A percentile compares a stretch with the other conserved stretches of the same genome.
phyloP scores from a whole-genome alignment of 441 rosid species.

The Caryocar brasiliense region DNA sequence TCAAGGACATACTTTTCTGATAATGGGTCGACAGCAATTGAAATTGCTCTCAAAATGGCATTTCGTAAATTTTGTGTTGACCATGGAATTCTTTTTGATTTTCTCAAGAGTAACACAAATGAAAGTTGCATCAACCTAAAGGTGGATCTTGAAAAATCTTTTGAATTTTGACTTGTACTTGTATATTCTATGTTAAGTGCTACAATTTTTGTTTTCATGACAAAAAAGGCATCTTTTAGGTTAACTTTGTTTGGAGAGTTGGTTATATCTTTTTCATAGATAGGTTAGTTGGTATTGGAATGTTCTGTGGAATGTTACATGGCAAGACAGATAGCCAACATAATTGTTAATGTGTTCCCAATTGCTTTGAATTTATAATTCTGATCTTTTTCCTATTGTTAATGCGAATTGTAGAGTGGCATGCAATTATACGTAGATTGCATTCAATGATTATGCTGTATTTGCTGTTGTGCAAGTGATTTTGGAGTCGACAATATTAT shows the following conservation, averaged over 20 bases:
- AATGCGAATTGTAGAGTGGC: too few species aligned
- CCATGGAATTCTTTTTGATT: constrained; percentile 30
- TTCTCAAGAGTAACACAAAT: constrained; percentile 15
- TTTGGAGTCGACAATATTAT: too few species aligned
- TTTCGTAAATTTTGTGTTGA: constrained; percentile 69
- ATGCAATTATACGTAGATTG: too few species aligned
- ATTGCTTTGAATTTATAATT: too few species aligned
- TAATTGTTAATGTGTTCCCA: background rate
- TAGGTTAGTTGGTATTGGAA: too few species aligned
- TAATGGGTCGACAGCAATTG: constrained; percentile 90
- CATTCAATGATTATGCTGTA: too few species aligned
- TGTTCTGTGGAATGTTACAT: too few species aligned
- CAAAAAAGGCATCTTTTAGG: background rate
- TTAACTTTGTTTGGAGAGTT: background rate
- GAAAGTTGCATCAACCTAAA: constrained; percentile 35
- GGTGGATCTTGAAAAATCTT: constrained; percentile 29
- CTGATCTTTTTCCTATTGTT: too few species aligned
- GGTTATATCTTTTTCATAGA: background rate
- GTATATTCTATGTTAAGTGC: background rate
- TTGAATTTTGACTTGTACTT: background rate
- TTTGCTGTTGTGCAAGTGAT: too few species aligned
- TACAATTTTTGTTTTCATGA: background rate
- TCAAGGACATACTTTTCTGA: constrained; percentile 78
- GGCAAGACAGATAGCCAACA: too few species aligned
- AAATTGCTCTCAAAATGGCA: constrained; percentile 94